These are phyloP conservation scores for Collybia sordida DNA, from an alignment of 768 basidiomycete genomes.

Conservation along the genomic window DNA sequence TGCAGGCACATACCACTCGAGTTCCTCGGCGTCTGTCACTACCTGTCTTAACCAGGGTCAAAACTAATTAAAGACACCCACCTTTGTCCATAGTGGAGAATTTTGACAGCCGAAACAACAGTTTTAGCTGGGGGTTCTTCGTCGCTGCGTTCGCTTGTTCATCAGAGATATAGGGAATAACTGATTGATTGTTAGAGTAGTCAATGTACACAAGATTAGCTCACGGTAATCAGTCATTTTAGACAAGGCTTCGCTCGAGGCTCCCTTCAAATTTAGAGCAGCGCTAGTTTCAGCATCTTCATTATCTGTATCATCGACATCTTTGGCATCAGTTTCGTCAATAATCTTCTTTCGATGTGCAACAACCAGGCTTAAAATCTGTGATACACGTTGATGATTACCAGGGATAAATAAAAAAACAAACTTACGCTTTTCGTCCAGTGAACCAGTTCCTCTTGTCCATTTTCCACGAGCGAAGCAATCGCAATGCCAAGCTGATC, in stretches of 20 bases:
- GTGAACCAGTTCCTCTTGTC: conserved; percentile 61
- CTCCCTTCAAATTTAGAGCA: conserved; percentile 31
- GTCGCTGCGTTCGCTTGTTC: conserved; percentile 76
- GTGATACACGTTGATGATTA: conserved; percentile 2
- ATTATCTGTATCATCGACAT: conserved; percentile 31
- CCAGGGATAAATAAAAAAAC: neutral
- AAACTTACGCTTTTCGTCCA: conserved; percentile 79
- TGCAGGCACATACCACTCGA: conserved; percentile 85
- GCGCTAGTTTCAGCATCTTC: conserved; percentile 16
- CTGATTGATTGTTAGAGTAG: conserved; percentile 35
- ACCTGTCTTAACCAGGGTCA: neutral
- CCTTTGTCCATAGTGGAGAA: conserved; percentile 71
- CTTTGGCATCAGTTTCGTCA: conserved; percentile 46
- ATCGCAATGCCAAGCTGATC: conserved; percentile 89
- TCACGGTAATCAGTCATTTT: conserved; percentile 78
- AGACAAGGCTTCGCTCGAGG: conserved; percentile 66
- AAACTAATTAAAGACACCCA: conserved; percentile 26
- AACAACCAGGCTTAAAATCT: conserved; percentile 67
- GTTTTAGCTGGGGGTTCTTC: conserved; percentile 76
- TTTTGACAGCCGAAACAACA: conserved; percentile 78
- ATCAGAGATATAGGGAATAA: conserved; percentile 72
- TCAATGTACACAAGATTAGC: conserved; percentile 24
- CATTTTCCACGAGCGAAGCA: conserved; percentile 67
- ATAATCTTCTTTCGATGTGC: conserved; percentile 58
- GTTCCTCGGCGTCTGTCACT: conserved; percentile 59